Evolutionary conservation across 768 basidiomycete genomes (phyloP), one percentile per base, ranked within the genome.

Genomic region (Candolleomyces eurysporus): DNA sequence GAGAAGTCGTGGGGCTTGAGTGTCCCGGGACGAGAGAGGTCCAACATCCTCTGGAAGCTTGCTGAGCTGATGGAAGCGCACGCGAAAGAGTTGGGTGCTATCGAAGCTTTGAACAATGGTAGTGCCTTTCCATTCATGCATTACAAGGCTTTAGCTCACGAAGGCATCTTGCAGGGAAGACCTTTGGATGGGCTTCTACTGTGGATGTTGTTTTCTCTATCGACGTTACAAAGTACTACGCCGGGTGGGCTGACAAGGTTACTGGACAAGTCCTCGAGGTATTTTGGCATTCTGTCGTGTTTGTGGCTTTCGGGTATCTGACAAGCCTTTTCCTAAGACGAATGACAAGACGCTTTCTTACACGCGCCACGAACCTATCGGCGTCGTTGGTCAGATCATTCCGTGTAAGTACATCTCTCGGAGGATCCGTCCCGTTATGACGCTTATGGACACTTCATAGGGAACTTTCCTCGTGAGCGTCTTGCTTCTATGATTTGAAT

Each of bases 1-100:
- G 83, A 88, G 22, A 84, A 82, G 11, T 70, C 73, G 45, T 92
- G 92, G 90, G 90, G 91, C 42, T 73, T 85, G 62, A 83, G 87
- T 64, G 66, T 69, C 31, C 74, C 85, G 3, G 88, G 86, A 30
- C 5, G 57, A 6, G 52, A 60, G 9, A 69, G 76, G 8, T 71
- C 71, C 40, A 67, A 69, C 32, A 57, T 72, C 1, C 48, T 77
- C 40, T 66, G 69, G 60, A 77, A 74, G 51, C 64, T 77, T 17
- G 74, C 71, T 2, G 68, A 74, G 43, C 67, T 74, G 5, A 66
- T 75, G 40, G 71, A 73, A 43, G 53, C 64, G 42, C 52, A 74
- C 26, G 61, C 50, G 1, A 71, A 73, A 9, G 73, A 74, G 60
- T 64, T 77, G 32, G 65, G 72, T 1, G 72, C 71, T 1, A 63